Base-by-base conservation (phyloP, 352 stramenopile species). In the Phytophthora fragariae region DNA sequence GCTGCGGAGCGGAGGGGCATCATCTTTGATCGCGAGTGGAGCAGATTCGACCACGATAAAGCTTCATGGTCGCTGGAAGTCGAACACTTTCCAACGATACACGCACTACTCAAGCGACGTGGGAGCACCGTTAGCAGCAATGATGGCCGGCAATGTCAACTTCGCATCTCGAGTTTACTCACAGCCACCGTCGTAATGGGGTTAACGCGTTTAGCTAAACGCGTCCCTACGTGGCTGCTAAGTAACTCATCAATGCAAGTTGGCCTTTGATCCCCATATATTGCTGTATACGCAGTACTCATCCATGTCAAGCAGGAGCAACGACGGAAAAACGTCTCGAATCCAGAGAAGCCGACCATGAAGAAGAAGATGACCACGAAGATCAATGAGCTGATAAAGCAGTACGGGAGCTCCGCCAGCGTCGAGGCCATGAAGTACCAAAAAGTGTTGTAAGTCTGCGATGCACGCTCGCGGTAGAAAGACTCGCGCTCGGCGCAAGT, bases 381-480 rank as follows among this genome's bases (percentile, higher is more conserved):
- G 21, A 90, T 47, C 8, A 65, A 72, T 15, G 52, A 57, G 14
- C 52, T 37, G 31, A 78, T 29, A 57, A 90, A 77, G n/a, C 83
- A 61, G 37, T 68, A 88, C 35, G 81, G 81, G 56, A 88, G 79
- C 81, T 98, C 94, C 7, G 83, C 79, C 24, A 98, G 31, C n/a
- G 81, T 92, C 54, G 79, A 50, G 12, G 87, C n/a, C 21, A 68
- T n/a, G 17, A 68, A 68, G 52, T 50, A 68, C 62, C 62, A 68
- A 17, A 68, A 61, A 11, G 88, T 83, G 69, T 50, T 50, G 41
- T 19, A 50, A 9, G 97, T 98, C 70, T 93, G 72, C n/a, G 91
- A 85, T 15, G 90, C 85, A 19, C 94, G 92, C 71, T 98, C 94
- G 7, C 93, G 81, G 85, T 98, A 98, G 29, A 35, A 68, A 0